Percentiles rank a stretch among this genome's conserved stretches.
Conservation (phyloP, 768 basidiomycete genomes). For the Lyophyllum decastes region DNA sequence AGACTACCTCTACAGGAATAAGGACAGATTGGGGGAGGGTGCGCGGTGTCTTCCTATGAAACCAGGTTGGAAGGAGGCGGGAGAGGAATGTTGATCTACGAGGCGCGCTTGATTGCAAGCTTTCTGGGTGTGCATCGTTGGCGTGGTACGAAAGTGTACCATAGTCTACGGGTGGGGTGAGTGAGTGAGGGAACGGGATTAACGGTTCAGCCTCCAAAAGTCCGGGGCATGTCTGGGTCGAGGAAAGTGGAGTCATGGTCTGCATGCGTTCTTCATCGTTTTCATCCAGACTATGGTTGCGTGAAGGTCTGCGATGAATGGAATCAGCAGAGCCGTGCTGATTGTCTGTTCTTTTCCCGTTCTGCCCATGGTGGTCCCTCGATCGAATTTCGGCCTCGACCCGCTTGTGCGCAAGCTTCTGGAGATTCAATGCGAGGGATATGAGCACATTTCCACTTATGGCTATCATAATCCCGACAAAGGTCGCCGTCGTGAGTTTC, state of each 20-base stretch:
- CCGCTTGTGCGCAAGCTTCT: conserved; percentile 87
- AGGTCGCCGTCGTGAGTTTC: conserved; percentile 51
- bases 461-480: conserved; percentile 82
- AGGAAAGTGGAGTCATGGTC: not conserved
- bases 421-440: conserved; percentile 86
- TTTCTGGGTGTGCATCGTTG: not conserved
- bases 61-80: conserved; percentile 35
- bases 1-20: conserved; percentile 43
- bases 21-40: conserved; percentile 11
- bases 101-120: conserved; percentile 12
- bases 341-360: not conserved
- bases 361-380: conserved; percentile 4
- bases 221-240: not conserved
- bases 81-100: conserved; percentile 30
- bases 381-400: conserved; percentile 43
- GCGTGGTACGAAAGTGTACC: conserved; percentile 6
- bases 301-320: conserved; percentile 3
- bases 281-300: conserved; percentile 24
- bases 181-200: conserved; percentile 15
- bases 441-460: conserved; percentile 87
- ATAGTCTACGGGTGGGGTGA: conserved; percentile 11
- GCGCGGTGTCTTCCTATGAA: conserved; percentile 20
- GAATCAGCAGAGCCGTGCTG: not conserved
- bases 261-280: conserved; percentile 23
- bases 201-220: conserved; percentile 8